Percentiles rank a stretch among this genome's conserved stretches.
Evolutionary conservation across 805 yeast genomes (phyloP).

Genomic region (Gaillardinia entomophila): DNA sequence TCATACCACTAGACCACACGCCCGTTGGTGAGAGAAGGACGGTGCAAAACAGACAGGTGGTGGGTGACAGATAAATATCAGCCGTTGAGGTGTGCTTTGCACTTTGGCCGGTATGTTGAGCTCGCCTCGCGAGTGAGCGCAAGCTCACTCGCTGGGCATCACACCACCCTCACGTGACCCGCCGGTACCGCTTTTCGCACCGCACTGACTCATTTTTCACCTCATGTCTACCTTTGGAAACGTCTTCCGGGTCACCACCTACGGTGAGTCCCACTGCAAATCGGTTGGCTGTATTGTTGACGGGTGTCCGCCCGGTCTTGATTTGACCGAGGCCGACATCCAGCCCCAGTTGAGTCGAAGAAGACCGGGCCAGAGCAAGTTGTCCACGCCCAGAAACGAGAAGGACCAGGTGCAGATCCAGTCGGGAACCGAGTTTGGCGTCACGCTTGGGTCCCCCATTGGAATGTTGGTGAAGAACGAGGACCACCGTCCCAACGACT

Average conservation of each 20-base stretch:
- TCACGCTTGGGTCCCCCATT: constrained; percentile 90
- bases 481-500: constrained; percentile 96
- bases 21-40: constrained; percentile 5
- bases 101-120: no score
- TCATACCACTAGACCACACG: constrained; percentile 21
- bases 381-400: constrained; percentile 94
- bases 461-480: constrained; percentile 90
- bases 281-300: constrained; percentile 98
- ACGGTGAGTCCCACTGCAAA: constrained; percentile 96
- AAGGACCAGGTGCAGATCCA: constrained; percentile 90
- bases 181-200: no score
- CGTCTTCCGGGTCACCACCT: constrained; percentile 71
- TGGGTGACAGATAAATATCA: no score
- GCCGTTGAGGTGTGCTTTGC: no score
- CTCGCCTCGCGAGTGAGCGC: no score
- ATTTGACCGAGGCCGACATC: constrained; percentile 76
- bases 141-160: no score
- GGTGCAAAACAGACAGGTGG: no score
- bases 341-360: constrained; percentile 96
- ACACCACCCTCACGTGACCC: no score
- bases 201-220: not conserved
- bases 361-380: constrained; percentile 93
- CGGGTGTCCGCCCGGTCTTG: constrained; percentile 95
- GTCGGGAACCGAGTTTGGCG: constrained; percentile 88
- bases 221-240: constrained; percentile 39